Conservation (phyloP, 805 yeast genomes). For the Candida cerambycidarum region DNA sequence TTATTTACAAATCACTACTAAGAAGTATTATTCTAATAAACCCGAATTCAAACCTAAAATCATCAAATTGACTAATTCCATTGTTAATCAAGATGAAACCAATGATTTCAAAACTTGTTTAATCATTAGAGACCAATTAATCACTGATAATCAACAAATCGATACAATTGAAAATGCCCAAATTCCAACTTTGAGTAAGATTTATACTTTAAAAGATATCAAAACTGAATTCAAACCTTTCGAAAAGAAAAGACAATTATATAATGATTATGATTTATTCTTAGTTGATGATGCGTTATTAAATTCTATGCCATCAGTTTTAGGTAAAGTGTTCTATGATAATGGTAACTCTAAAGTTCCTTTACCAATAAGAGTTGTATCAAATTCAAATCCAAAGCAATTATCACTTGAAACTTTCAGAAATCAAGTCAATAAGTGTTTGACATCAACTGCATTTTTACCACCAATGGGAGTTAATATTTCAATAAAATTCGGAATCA, state of each 20-base stretch:
- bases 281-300: conserved; percentile 82
- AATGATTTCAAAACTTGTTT: conserved; percentile 58
- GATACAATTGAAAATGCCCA: conserved; percentile 47
- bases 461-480: conserved; percentile 75
- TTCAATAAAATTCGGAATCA: conserved; percentile 65
- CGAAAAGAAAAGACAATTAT: conserved; percentile 80
- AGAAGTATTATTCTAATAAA: conserved; percentile 61
- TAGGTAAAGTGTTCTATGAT: conserved; percentile 76
- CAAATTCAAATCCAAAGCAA: conserved; percentile 32
- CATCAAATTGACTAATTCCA: conserved; percentile 47
- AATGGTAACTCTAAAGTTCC: conserved; percentile 59
- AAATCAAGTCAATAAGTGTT: conserved; percentile 58
- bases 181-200: conserved; percentile 48
- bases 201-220: conserved; percentile 71
- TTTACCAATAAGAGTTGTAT: conserved; percentile 27
- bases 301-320: conserved; percentile 73
- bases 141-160: conserved; percentile 44
- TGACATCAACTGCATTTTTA: conserved; percentile 57
- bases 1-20: conserved; percentile 63
- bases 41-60: conserved; percentile 56
- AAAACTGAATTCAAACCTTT: conserved; percentile 85
- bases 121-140: conserved; percentile 62
- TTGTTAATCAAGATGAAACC: conserved; percentile 30
- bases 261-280: conserved; percentile 68
- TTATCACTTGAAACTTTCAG: conserved; percentile 51